A percentile compares a stretch with the other conserved stretches of the same genome.
Evolutionary conservation across 2,329 filamentous ascomycete genomes (phyloP).

Genomic region (Alternaria gaisen): DNA sequence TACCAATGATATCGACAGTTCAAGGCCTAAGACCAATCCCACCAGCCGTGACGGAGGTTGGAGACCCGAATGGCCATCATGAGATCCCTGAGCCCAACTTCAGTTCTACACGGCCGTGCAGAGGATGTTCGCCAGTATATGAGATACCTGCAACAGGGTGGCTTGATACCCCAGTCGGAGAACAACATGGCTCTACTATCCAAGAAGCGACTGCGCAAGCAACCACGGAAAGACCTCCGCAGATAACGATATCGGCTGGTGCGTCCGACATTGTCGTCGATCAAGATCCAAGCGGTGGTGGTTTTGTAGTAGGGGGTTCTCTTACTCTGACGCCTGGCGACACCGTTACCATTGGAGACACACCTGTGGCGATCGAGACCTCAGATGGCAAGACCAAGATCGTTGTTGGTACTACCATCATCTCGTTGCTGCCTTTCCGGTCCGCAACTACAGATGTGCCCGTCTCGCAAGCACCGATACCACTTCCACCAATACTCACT

Average conservation of each 20-base stretch:
- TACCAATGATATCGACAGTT: slow-evolving; percentile 33
- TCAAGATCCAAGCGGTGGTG: slow-evolving; percentile 20
- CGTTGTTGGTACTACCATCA: slow-evolving; percentile 29
- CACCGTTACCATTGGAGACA: slow-evolving; percentile 33
- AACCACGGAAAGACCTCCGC: slow-evolving; percentile 13
- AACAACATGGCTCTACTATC: slow-evolving; percentile 25
- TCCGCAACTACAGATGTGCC: slow-evolving; percentile 29
- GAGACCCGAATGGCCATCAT: slow-evolving; percentile 42
- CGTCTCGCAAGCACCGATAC: slow-evolving; percentile 12
- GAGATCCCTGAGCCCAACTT: slow-evolving; percentile 45
- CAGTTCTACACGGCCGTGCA: slow-evolving; percentile 35
- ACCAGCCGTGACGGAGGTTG: slow-evolving; percentile 30
- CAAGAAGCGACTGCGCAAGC: neutral
- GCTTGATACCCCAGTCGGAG: slow-evolving; percentile 28
- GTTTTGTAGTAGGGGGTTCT: slow-evolving; percentile 31
- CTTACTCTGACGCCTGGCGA: slow-evolving; percentile 32
- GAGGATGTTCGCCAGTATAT: slow-evolving; percentile 40
- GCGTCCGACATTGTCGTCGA: slow-evolving; percentile 28
- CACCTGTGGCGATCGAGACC: slow-evolving; percentile 38
- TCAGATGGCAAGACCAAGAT: slow-evolving; percentile 31
- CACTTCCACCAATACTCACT: slow-evolving; percentile 29
- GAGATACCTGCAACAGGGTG: slow-evolving; percentile 39
- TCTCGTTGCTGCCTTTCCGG: slow-evolving; percentile 21
- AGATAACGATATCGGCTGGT: slow-evolving; percentile 27
- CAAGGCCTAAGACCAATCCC: slow-evolving; percentile 38